Evolutionary conservation across 306 rosid species (phyloP), one percentile per base, ranked within the genome.

Genomic region (Quercus variabilis): DNA sequence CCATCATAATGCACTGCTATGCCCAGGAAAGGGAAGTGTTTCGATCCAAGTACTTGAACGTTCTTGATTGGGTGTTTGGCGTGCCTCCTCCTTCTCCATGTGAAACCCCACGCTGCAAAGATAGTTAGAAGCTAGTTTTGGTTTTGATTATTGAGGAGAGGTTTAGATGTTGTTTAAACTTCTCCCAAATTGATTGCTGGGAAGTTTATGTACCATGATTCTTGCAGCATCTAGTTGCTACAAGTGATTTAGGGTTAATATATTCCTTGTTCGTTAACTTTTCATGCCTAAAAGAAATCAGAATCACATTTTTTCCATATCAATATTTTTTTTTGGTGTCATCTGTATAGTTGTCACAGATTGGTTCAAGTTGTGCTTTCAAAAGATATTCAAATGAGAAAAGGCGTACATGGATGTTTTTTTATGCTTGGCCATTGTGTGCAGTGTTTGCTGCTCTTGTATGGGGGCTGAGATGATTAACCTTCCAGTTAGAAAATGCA

Each of bases 41-140:
- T 82, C 88, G 89, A 84, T 95, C 98, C 82, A 95, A 93, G 79
- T 94, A 87, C 73, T 81, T 87, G 76, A 82, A 91, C 62, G 98
- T 91, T 77, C 98, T 95, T 18, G 98, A 95, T 79, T 95, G 99
- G 99, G 99, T 95, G 41, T 95, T 95, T 54, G 99, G 99, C 6
- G 82, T 93, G 6, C 99, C 99, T 35, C 98, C 99, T 43, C 94
- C 98, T 83, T 91, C 98, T 63, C 85, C 91, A 9, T 85, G 91
- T 78, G 97, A 93, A 82, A 93, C 94, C 55, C 98, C 99, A 1
- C 84, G 89, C 77, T 82, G 88, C 90, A 90, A 91, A 78, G 79
- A 77, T 5, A 57, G 63, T 17, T 79, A 73, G 54, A 51, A 78
- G 28, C 78, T 9, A 60, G 74, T 14, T 9, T 67, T 19, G 26